Evolutionary conservation across 2,329 filamentous ascomycete genomes (phyloP).

Genomic region (Metarhizium brunneum): DNA sequence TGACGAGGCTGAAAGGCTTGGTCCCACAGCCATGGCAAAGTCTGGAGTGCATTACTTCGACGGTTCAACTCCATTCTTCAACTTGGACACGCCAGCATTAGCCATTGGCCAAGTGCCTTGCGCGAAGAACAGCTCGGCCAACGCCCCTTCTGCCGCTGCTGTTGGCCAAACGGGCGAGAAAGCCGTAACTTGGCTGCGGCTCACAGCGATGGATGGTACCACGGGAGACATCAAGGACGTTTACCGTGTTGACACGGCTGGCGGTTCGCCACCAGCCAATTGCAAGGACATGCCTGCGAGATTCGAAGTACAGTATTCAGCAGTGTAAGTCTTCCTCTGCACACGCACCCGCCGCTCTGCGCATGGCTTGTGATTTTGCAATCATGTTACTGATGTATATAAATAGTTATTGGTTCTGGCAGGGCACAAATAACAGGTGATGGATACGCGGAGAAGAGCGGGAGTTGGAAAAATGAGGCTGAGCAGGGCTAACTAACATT

Average conservation of each 20-base stretch:
- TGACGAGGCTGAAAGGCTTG: constrained; percentile 30
- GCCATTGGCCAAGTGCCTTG: constrained; percentile 52
- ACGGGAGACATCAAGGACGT: constrained; percentile 62
- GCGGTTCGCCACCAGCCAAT: constrained; percentile 64
- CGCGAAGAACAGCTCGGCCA: constrained; percentile 49
- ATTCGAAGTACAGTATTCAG: constrained; percentile 72
- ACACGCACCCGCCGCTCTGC: background rate
- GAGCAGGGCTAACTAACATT: background rate
- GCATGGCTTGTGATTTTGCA: background rate
- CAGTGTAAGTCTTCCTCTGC: constrained; percentile 57
- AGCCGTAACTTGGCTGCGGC: constrained; percentile 74
- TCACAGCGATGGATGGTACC: constrained; percentile 43
- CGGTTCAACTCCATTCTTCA: constrained; percentile 66
- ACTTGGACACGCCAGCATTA: constrained; percentile 51
- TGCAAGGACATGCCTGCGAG: constrained; percentile 54
- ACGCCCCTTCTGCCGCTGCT: constrained; percentile 53
- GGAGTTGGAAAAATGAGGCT: background rate
- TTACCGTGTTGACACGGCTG: constrained; percentile 77
- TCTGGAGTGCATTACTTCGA: constrained; percentile 79
- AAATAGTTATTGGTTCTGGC: constrained; percentile 30
- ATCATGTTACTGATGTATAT: background rate
- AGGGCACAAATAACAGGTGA: constrained; percentile 4
- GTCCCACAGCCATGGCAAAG: constrained; percentile 52
- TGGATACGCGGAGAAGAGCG: background rate
- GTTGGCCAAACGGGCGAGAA: constrained; percentile 53